A percentile compares a stretch with the other conserved stretches of the same genome.
Conservation (phyloP, 768 basidiomycete genomes). For the Crassisporium funariophilum region DNA sequence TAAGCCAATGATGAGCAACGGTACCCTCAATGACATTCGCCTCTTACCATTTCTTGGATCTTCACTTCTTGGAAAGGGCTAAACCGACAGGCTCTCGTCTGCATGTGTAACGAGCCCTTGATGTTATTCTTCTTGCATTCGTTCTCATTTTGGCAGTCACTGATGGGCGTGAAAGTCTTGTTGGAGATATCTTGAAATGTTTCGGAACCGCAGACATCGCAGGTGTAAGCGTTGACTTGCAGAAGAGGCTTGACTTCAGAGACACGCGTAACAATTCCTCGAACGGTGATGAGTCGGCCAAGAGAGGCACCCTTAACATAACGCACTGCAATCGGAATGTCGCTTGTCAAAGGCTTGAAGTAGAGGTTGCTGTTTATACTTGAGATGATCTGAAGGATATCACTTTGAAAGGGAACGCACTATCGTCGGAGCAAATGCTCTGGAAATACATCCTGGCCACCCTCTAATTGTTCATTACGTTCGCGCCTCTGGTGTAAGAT, state of each 20-base stretch:
- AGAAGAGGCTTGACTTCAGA: slow-evolving; percentile 98
- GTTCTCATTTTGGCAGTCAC: slow-evolving; percentile 83
- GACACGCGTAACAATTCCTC: slow-evolving; percentile 97
- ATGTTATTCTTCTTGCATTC: slow-evolving; percentile 87
- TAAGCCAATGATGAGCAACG: slow-evolving; percentile 29
- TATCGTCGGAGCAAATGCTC: slow-evolving; percentile 92
- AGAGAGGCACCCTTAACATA: slow-evolving; percentile 85
- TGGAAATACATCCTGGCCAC: slow-evolving; percentile 79
- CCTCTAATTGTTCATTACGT: slow-evolving; percentile 81
- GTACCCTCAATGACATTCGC: neutral
- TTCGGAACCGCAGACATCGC: slow-evolving; percentile 97
- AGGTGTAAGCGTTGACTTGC: slow-evolving; percentile 96
- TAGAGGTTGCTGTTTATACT: slow-evolving; percentile 76
- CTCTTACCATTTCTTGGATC: slow-evolving; percentile 94
- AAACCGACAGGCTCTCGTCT: slow-evolving; percentile 95
- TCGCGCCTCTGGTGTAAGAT: slow-evolving; percentile 93
- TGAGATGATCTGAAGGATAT: slow-evolving; percentile 16
- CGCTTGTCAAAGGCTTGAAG: slow-evolving; percentile 83
- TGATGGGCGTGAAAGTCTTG: slow-evolving; percentile 87
- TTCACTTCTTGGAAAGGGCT: slow-evolving; percentile 98
- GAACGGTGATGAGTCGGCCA: slow-evolving; percentile 93
- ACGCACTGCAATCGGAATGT: slow-evolving; percentile 83
- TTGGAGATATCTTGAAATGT: slow-evolving; percentile 96
- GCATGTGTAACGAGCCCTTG: slow-evolving; percentile 94
- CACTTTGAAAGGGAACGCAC: slow-evolving; percentile 53